Base-by-base conservation (phyloP, 495 filamentous ascomycete genomes). In the Podospora fimiseda region DNA sequence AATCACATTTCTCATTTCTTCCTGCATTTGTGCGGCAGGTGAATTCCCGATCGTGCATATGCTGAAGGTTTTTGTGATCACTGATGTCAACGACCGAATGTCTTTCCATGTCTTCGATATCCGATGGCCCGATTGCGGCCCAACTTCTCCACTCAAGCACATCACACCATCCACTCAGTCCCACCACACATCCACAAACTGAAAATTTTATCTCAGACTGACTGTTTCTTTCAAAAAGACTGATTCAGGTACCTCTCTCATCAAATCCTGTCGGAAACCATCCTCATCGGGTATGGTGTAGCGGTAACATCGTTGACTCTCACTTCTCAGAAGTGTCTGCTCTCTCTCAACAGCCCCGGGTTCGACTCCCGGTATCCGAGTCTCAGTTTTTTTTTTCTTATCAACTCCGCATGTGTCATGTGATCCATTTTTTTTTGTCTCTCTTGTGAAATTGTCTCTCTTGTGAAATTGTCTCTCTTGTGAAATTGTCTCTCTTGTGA, bases 251-350 rank as follows among this genome's bases (percentile, higher is more conserved):
- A 4, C 42, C 3, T 23, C 13, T 27, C 15, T 9, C 36, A 41
- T 20, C 21, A 51, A 33, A 7, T 24, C 42, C 42, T 21, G 16
- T 51, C 48, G 48, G 48, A 43, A n/a, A 21, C 48, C 48, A 51
- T 40, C 20, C 21, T 51, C 48, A 43, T 51, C 48, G 48, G 48
- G 48, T 51, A 51, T 51, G 48, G 48, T 51, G 48, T 43, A 51
- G 48, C 48, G 48, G 48, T 51, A 51, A 51, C 48, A 51, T 51
- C 2, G 48, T 38, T 51, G 48, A 51, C 48, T 51, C 48, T 51
- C 48, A 51, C 48, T 50, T 49, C 18, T 37, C 24, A 49, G 30
- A 38, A 37, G 30, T 37, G 46, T 49, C 16, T 44, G 11, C 20
- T 49, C 46, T 49, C 48, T 51, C 48, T 51, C 48, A 51, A 40